Percentiles rank a stretch among this genome's conserved stretches.
These are phyloP conservation scores for Fermentozyma sake DNA, from an alignment of 1,139 yeast genomes.

Conservation along the genomic window DNA sequence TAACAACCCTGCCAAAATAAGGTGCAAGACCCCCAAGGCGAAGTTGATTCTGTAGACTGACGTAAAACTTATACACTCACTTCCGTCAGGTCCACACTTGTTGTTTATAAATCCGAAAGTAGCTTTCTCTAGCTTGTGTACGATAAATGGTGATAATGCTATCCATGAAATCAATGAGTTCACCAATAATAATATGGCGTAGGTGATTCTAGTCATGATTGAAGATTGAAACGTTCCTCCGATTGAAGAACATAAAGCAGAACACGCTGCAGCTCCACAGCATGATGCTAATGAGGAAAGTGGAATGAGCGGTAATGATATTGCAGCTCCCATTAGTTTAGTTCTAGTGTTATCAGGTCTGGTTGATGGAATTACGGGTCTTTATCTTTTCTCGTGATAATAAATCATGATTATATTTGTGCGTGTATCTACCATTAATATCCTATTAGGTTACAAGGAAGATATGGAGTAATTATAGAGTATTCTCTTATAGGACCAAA, in stretches of 20 bases:
- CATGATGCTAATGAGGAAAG: conserved; percentile 76
- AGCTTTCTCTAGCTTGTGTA: conserved; percentile 68
- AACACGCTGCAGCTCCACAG: conserved; percentile 79
- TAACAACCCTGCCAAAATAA: conserved; percentile 62
- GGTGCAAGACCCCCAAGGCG: conserved; percentile 78
- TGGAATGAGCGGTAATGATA: conserved; percentile 68
- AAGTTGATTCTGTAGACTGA: conserved; percentile 89
- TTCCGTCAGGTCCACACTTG: conserved; percentile 66
- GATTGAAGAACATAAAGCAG: conserved; percentile 61
- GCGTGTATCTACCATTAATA: no score
- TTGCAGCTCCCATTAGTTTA: conserved; percentile 69
- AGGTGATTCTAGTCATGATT: conserved; percentile 65
- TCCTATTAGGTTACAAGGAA: no score
- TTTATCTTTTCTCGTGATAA: neutral
- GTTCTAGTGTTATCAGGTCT: neutral
- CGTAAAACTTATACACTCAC: conserved; percentile 87
- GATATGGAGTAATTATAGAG: no score
- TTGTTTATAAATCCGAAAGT: conserved; percentile 64
- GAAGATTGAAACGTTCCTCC: conserved; percentile 64
- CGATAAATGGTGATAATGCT: conserved; percentile 78
- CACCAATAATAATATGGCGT: conserved; percentile 71
- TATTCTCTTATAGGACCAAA: no score
- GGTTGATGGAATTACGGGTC: neutral
- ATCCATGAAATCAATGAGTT: conserved; percentile 90
- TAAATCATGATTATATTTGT: no score